These are phyloP conservation scores for Backusella parvicylindrica DNA, from an alignment of 192 early-diverging fungal genomes.

Conservation along the genomic window DNA sequence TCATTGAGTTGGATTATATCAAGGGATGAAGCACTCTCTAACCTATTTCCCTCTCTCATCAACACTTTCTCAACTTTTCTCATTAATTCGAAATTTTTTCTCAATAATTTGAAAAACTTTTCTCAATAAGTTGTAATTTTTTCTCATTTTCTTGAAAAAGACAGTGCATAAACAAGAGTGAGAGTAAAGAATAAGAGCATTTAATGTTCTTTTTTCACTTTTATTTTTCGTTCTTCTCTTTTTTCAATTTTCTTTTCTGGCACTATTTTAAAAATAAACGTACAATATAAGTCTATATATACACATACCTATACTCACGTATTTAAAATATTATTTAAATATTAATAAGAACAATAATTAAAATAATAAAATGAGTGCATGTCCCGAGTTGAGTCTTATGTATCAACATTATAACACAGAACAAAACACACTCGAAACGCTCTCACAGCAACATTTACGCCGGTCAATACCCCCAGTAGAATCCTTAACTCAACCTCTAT, in stretches of 20 bases:
- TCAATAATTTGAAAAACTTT: too few relatives aligned
- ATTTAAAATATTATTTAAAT: background rate
- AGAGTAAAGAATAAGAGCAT: background rate
- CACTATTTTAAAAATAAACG: background rate
- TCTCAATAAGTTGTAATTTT: too few relatives aligned
- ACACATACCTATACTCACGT: background rate
- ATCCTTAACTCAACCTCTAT: background rate
- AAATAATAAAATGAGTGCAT: constrained; percentile 1
- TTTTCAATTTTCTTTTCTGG: background rate
- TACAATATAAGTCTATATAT: background rate
- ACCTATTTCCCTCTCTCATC: too few relatives aligned
- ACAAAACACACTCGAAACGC: background rate
- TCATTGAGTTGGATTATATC: too few relatives aligned
- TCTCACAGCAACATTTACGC: background rate
- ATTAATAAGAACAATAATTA: background rate
- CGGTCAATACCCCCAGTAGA: background rate
- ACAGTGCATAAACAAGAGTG: background rate
- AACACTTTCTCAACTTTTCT: too few relatives aligned
- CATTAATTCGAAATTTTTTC: too few relatives aligned
- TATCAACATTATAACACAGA: constrained; percentile 8
- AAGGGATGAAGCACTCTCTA: too few relatives aligned
- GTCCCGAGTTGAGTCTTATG: constrained; percentile 4
- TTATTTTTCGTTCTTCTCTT: constrained; percentile 2
- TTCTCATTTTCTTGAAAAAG: too few relatives aligned
- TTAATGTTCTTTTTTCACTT: background rate